phyloP scores from a whole-genome alignment of 2,329 filamentous ascomycete species.

The Scedosporium apiospermum region DNA sequence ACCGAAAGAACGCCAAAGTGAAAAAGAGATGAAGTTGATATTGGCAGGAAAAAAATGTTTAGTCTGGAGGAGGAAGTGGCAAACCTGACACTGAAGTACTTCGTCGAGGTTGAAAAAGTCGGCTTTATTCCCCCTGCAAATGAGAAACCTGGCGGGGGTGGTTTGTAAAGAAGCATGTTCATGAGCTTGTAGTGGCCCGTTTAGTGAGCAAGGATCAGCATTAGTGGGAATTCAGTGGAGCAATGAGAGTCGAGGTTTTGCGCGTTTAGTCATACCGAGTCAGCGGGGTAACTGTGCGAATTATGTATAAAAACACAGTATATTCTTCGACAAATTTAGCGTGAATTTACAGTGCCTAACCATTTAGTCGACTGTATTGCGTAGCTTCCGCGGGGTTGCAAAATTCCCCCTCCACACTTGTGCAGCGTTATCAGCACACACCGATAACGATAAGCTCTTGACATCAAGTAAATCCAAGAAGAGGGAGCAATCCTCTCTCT shows the following conservation, averaged over 20 bases:
- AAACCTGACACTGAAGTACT: too few species aligned
- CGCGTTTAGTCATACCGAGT: not conserved
- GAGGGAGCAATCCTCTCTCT: too few species aligned
- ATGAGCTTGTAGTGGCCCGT: too few species aligned
- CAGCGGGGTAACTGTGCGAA: not conserved
- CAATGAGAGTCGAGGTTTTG: slow-evolving; percentile 1
- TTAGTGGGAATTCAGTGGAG: not conserved
- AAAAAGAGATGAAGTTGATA: too few species aligned
- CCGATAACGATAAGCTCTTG: not conserved
- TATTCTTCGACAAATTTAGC: not conserved
- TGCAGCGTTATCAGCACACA: not conserved
- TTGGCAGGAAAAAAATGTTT: too few species aligned
- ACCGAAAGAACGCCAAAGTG: too few species aligned
- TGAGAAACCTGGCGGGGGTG: too few species aligned
- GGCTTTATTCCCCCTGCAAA: too few species aligned
- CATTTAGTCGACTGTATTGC: not conserved
- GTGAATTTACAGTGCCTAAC: too few species aligned
- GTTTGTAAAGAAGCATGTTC: too few species aligned
- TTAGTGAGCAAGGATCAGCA: not conserved
- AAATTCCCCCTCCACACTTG: not conserved
- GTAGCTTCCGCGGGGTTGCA: not conserved
- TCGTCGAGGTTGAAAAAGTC: too few species aligned
- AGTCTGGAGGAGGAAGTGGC: too few species aligned
- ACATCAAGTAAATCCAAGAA: not conserved
- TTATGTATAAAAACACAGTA: not conserved